Base-by-base conservation (phyloP, 225 moss, liverwort and hornwort genomes). In the Rhytidiadelphus loreus region DNA sequence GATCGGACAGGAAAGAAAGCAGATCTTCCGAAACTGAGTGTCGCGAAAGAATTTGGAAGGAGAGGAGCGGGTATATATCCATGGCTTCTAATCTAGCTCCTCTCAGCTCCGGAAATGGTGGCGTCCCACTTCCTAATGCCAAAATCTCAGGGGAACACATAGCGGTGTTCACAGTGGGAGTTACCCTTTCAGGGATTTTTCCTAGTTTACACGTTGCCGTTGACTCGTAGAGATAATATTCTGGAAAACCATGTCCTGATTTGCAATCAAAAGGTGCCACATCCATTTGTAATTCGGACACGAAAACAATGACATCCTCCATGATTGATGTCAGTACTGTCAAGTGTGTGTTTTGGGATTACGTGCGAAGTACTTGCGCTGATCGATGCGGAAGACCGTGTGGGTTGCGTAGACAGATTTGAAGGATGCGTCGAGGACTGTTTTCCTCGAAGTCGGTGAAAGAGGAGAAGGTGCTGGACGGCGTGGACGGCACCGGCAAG, bases 401-500 rank as follows among this genome's bases (percentile, higher is more conserved):
- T 86, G 81, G 30, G 33, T 23, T 76, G 52, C 37, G 43, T 74
- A 70, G 37, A 29, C 82, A 87, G 82, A 7, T 29, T 70, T 39
- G 70, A 73, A 94, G 41, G 25, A 89, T 94, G 94, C 90, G 50
- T 64, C 83, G 73, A 30, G 85, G 74, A 13, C 39, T 65, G 71
- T 90, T 89, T 85, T 77, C 32, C 19, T 77, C 84, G n/a, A 91
- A 88, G 77, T 87, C 77, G 53, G 87, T 62, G 64, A 91, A 87
- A 64, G 93, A 92, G 66, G 90, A 89, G 90, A 92, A 88, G 87
- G 92, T 89, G 21, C 78, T 98, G 69, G 98, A 98, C 44, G 98
- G 98, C 81, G 89, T 98, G 39, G 92, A 93, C 19, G 90, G 91
- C 69, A 80, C 22, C 28, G 95, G 93, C 56, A 91, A 90, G 86